Base-by-base conservation (phyloP, 306 rosid species). In the Cucumis sativus region DNA sequence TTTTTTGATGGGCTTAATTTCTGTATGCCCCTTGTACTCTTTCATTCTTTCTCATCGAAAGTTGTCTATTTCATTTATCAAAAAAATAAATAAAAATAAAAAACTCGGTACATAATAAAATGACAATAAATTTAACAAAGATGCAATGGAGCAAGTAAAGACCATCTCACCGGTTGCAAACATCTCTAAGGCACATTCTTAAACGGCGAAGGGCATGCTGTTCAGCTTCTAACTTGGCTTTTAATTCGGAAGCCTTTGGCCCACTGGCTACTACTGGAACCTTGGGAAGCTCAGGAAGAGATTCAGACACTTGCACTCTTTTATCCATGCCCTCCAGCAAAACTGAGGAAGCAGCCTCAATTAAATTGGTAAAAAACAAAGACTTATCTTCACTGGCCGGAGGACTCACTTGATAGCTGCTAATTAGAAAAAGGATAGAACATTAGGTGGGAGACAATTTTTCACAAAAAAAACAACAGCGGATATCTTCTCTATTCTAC, bases 141-240 rank as follows among this genome's bases (percentile, higher is more conserved):
- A 45, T 47, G 30, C 55, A 12, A 25, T 37, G 37, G 55, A 25
- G 54, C 6, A 39, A 47, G 75, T 56, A 65, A 58, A 51, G 63
- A 25, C 59, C 20, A 63, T 83, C 92, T 81, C 78, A 95, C 99
- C 99, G 86, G 80, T 95, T 95, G 90, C 99, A 95, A 80, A 95
- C 65, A 89, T 95, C 99, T 87, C 99, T 89, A 67, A 95, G 97
- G 86, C 99, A 95, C 99, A 95, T 95, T 64, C 97, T 91, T 86
- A 95, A 79, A 80, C 97, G 93, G 43, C 99, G 96, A 67, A 95
- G 96, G 40, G 97, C 97, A 88, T 90, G 96, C 86, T 95, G 99
- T 88, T 95, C 97, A 49, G 97, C 93, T 81, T 95, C 98, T 56
- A 90, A 87, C 82, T 87, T 90, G 67, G 99, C 96, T 89, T 82